phyloP scores from a whole-genome alignment of 2,329 filamentous ascomycete species.

The Diaporthe vaccinii region DNA sequence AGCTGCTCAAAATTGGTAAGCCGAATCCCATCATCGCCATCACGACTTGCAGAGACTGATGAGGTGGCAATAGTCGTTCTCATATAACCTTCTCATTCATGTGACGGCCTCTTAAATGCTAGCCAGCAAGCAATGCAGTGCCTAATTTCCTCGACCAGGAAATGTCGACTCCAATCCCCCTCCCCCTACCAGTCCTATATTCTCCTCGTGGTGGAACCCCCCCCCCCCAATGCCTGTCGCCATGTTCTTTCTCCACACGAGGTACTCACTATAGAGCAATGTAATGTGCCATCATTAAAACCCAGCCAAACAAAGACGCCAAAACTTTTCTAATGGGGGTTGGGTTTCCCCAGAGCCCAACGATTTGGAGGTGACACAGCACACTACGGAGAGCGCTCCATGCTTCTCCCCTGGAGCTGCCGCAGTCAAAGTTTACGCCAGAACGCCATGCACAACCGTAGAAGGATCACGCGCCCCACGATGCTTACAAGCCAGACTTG shows the following conservation, averaged over 20 bases:
- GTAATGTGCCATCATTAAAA: not conserved
- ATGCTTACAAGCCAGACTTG: conserved; percentile 30
- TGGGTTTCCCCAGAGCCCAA: not conserved
- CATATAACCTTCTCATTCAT: not conserved
- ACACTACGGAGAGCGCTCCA: not conserved
- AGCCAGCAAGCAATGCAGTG: conserved; percentile 26
- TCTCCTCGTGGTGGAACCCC: too few species aligned
- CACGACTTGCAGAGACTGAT: not conserved
- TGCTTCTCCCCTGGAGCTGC: not conserved
- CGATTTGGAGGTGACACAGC: not conserved
- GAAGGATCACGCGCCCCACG: conserved; percentile 2
- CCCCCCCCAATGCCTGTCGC: not conserved
- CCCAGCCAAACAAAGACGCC: conserved; percentile 16
- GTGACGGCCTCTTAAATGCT: conserved; percentile 2
- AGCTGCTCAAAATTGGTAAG: not conserved
- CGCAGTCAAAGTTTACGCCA: conserved; percentile 3
- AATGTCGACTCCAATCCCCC: not conserved
- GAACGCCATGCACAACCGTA: conserved; percentile 24
- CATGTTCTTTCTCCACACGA: not conserved
- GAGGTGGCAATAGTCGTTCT: not conserved
- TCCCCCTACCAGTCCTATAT: not conserved
- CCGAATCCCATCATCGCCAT: not conserved
- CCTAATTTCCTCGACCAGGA: not conserved
- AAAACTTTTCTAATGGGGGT: not conserved
- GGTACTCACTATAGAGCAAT: not conserved